These are phyloP conservation scores for Paecilomyces fulvus DNA, from an alignment of 2,329 filamentous ascomycete species.

Conservation along the genomic window DNA sequence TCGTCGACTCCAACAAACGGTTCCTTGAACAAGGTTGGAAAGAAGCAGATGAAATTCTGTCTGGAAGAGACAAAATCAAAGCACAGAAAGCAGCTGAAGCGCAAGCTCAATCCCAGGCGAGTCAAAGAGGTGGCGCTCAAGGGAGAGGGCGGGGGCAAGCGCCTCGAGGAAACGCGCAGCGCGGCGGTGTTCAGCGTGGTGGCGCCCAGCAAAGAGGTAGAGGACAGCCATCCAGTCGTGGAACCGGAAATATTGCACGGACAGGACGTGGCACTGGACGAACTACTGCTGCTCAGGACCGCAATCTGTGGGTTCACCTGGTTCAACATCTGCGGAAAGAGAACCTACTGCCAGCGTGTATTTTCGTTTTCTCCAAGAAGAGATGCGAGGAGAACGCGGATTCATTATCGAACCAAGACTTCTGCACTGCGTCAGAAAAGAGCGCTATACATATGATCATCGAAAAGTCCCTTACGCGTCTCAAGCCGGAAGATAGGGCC, in stretches of 20 bases:
- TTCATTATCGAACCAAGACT: conserved; percentile 89
- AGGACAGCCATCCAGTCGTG: conserved; percentile 49
- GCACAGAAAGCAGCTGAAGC: conserved; percentile 43
- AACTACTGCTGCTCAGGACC: conserved; percentile 85
- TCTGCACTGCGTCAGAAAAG: conserved; percentile 87
- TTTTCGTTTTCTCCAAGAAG: conserved; percentile 98
- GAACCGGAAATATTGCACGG: conserved; percentile 78
- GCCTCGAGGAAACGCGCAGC: conserved; percentile 39
- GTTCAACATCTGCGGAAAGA: conserved; percentile 86
- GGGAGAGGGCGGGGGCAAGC: conserved; percentile 47
- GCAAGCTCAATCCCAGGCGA: conserved; percentile 44
- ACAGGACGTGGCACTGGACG: conserved; percentile 77
- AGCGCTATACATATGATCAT: conserved; percentile 97
- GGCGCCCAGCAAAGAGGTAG: conserved; percentile 46
- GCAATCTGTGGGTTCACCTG: conserved; percentile 92
- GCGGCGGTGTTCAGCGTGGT: conserved; percentile 37
- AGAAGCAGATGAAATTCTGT: conserved; percentile 73
- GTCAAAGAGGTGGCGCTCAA: conserved; percentile 46
- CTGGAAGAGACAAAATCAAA: conserved; percentile 70
- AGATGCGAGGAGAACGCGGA: conserved; percentile 96
- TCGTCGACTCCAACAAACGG: conserved; percentile 84
- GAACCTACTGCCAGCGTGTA: conserved; percentile 80
- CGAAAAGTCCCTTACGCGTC: conserved; percentile 81
- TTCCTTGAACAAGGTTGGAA: conserved; percentile 95
- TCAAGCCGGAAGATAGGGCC: conserved; percentile 81